These are phyloP conservation scores for Apiospora pterosperma DNA, from an alignment of 2,329 filamentous ascomycete species.

Conservation along the genomic window DNA sequence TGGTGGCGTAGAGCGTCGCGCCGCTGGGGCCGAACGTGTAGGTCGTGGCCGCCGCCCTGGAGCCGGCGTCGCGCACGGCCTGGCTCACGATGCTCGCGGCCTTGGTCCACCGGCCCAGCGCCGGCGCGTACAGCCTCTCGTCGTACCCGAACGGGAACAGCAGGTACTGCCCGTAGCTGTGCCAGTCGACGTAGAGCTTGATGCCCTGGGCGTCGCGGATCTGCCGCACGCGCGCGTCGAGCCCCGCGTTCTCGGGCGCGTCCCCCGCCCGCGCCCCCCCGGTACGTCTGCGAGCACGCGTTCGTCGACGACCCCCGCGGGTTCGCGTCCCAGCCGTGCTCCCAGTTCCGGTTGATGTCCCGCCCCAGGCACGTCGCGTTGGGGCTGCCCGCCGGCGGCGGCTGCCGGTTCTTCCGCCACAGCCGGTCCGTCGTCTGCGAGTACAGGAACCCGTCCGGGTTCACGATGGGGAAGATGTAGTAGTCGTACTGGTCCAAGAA, in stretches of 20 bases:
- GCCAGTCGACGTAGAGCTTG: slow-evolving; percentile 56
- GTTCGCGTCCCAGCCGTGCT: slow-evolving; percentile 42
- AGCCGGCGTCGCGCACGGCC: slow-evolving; percentile 29
- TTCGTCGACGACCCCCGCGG: slow-evolving; percentile 42
- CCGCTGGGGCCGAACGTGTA: slow-evolving; percentile 23
- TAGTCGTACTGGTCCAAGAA: slow-evolving; percentile 60
- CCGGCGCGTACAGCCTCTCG: slow-evolving; percentile 38
- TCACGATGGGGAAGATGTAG: slow-evolving; percentile 61
- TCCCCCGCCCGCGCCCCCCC: slow-evolving; percentile 36
- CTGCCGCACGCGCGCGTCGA: slow-evolving; percentile 31
- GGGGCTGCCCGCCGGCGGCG: slow-evolving; percentile 21
- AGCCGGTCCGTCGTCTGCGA: slow-evolving; percentile 53
- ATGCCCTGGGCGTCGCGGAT: slow-evolving; percentile 38
- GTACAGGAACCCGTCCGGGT: slow-evolving; percentile 60
- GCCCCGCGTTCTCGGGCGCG: slow-evolving; percentile 42
- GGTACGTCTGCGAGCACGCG: slow-evolving; percentile 45
- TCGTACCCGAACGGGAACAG: slow-evolving; percentile 54
- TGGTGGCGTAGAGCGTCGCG: slow-evolving; percentile 21
- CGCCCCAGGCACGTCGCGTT: slow-evolving; percentile 40
- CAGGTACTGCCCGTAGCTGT: slow-evolving; percentile 53
- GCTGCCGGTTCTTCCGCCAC: slow-evolving; percentile 56
- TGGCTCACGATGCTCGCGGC: slow-evolving; percentile 30
- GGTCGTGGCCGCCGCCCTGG: slow-evolving; percentile 20
- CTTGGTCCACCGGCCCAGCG: slow-evolving; percentile 37
- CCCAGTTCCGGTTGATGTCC: slow-evolving; percentile 55